Evolutionary conservation across 2,329 filamentous ascomycete species (phyloP).

Genomic region (Monilinia fructigena): DNA sequence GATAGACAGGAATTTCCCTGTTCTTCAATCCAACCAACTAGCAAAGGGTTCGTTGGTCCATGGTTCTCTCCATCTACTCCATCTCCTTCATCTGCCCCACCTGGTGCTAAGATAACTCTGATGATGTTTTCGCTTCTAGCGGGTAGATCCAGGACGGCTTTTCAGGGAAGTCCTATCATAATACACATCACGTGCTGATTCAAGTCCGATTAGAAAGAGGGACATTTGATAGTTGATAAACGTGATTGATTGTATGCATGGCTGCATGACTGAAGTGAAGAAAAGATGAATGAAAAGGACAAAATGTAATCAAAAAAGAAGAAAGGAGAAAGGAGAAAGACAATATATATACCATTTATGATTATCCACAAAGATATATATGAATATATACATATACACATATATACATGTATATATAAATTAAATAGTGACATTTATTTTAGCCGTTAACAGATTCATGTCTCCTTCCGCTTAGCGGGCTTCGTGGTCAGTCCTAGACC

Average conservation of each 20-base stretch:
- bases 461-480: slow-evolving; percentile 20
- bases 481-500: slow-evolving; percentile 21
- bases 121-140: slow-evolving; percentile 9
- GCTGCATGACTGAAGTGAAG: too few species aligned
- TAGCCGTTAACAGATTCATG: neutral
- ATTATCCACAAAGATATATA: too few species aligned
- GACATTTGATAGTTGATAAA: too few species aligned
- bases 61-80: neutral
- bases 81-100: slow-evolving; percentile 12
- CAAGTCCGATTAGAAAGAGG: neutral
- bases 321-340: too few species aligned
- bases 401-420: neutral
- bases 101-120: slow-evolving; percentile 12
- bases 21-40: neutral
- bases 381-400: too few species aligned
- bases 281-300: neutral
- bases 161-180: neutral
- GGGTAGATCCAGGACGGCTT: slow-evolving; percentile 18
- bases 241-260: too few species aligned
- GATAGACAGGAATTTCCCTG: slow-evolving; percentile 10
- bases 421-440: slow-evolving; percentile 10
- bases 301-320: too few species aligned
- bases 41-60: too few species aligned
- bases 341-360: too few species aligned
- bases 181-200: neutral